phyloP scores from a whole-genome alignment of 352 stramenopile species.

The Globisporangium recalcitrans region DNA sequence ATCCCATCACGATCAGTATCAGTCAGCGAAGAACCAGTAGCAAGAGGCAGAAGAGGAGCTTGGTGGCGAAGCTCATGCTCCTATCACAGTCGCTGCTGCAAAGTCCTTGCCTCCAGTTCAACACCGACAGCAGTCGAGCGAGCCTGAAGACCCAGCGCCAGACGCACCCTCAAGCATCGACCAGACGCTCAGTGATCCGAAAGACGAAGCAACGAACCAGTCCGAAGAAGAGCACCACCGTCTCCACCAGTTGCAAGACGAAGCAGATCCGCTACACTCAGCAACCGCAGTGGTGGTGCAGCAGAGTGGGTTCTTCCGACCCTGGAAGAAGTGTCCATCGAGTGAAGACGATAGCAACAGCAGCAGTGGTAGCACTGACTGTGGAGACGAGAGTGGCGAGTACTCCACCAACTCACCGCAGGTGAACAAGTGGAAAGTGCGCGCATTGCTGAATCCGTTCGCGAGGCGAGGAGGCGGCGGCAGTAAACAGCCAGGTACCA shows the following conservation, averaged over 20 bases:
- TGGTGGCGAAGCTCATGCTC: neutral
- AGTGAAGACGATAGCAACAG: slow-evolving; percentile 22
- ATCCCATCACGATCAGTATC: neutral
- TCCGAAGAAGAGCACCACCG: slow-evolving; percentile 12
- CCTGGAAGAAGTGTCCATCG: slow-evolving; percentile 39
- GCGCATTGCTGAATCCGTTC: slow-evolving; percentile 64
- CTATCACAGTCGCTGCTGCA: neutral
- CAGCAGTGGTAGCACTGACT: slow-evolving; percentile 1
- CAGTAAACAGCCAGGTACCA: neutral
- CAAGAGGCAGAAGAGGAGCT: slow-evolving; percentile 15
- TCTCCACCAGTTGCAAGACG: slow-evolving; percentile 22
- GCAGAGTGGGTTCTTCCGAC: slow-evolving; percentile 42
- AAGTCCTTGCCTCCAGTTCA: neutral
- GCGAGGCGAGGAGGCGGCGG: slow-evolving; percentile 27
- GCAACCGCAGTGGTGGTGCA: slow-evolving; percentile 8
- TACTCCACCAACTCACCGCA: neutral
- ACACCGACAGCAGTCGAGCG: neutral
- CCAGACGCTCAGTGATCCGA: neutral
- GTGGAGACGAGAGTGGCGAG: neutral
- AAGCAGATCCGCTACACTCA: neutral
- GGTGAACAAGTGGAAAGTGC: slow-evolving; percentile 70
- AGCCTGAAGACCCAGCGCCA: neutral
- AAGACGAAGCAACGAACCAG: slow-evolving; percentile 6
- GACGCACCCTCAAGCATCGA: neutral
- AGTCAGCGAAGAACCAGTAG: slow-evolving; percentile 22